Base-by-base conservation (phyloP, 2,329 filamentous ascomycete genomes). In the Fragosphaeria purpurea region DNA sequence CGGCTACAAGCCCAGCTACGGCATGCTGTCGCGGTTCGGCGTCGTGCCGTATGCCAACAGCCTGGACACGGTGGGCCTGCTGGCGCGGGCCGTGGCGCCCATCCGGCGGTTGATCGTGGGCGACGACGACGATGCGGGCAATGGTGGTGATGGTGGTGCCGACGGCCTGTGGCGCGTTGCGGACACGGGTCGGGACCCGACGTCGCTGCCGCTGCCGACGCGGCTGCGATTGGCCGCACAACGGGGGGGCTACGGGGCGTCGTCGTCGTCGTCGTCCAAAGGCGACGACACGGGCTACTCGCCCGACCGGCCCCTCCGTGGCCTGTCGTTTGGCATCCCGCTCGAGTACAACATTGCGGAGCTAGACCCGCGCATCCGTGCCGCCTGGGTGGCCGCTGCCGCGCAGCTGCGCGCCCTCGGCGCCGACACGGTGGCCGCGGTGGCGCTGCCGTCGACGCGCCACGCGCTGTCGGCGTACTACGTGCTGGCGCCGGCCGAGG, bases 401-500 rank as follows among this genome's bases (percentile, higher is more conserved):
- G 65, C 70, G 4, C 60, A 67, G 3, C 73, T 97, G 1, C 74
- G 79, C 57, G 57, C 67, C 0, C 68, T 76, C n/a, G 89, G 88
- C 9, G 84, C 86, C 53, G 22, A 22, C 22, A 78, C 73, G 0
- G 71, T 97, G 10, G 79, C 88, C 9, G 78, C 86, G 1, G 78
- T 97, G 12, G 88, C 85, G 2, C 74, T 98, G 5, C 90, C 91
- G 0, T 80, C 83, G 1, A 98, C 91, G 1, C 84, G 81, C 55
- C 83, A 87, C 58, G 91, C 93, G 0, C 78, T 98, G 1, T 87
- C 89, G 22, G 86, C 93, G 37, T 98, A 98, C 71, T 98, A 98
- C 66, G 79, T 98, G 51, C 82, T 98, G 50, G 94, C 93, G 1
- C 88, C 93, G 0, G 91, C 93, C 12, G 93, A 98, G 68, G 93